Evolutionary conservation across 306 rosid genomes (phyloP).

Genomic region (Lathyrus tuberosus): DNA sequence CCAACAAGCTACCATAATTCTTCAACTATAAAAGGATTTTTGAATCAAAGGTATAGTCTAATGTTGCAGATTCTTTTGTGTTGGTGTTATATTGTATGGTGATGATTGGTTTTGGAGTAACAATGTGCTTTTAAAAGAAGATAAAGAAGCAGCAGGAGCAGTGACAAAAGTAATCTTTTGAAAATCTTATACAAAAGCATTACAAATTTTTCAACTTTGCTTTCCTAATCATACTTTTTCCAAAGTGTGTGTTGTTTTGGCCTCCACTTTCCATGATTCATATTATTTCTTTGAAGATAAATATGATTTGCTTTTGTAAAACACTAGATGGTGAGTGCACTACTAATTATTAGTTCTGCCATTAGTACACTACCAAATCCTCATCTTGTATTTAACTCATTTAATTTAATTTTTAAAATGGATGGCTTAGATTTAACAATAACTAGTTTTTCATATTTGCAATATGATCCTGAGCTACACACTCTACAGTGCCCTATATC

Average conservation of each 20-base stretch:
- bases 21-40: background rate
- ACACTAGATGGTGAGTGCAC: background rate
- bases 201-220: background rate
- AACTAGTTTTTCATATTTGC: background rate
- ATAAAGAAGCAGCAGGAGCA: background rate
- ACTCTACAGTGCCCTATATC: background rate
- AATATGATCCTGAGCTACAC: background rate
- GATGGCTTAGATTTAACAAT: background rate
- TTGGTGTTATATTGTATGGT: background rate
- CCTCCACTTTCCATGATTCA: slow-evolving; percentile 3
- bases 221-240: background rate
- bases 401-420: background rate
- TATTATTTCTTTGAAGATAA: background rate
- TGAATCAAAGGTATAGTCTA: background rate
- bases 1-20: slow-evolving; percentile 17
- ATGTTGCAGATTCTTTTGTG: background rate
- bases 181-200: background rate
- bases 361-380: background rate
- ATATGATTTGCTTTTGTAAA: background rate
- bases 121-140: background rate
- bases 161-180: background rate
- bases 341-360: background rate
- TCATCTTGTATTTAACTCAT: background rate
- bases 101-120: background rate
- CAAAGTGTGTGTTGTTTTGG: background rate